Evolutionary conservation across 441 rosid genomes (phyloP), one percentile per base, ranked within the genome.

Genomic region (Populus hybrid): DNA sequence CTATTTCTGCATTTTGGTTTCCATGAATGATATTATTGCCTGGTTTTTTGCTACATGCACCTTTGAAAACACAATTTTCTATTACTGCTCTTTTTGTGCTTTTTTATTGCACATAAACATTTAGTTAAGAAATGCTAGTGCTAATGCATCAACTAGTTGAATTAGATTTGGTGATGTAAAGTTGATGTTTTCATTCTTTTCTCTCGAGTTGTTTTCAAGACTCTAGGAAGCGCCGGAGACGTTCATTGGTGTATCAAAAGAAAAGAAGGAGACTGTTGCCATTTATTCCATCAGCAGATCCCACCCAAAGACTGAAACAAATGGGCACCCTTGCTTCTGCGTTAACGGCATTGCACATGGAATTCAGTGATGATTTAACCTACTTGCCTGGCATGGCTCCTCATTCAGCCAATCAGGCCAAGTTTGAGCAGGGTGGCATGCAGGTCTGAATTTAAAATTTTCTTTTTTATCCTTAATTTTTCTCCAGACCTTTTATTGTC

Each of bases 271-370:
- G 87, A 63, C 82, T 91, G 28, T 84, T 90, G 84, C 89, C 94
- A 76, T 87, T 88, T 83, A 80, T 89, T 78, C 93, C 96, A 78
- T 85, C 89, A 59, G 90, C 89, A 76, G 92, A 90, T 85, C 86
- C 81, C 82, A 82, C 79, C 21, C 85, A 73, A 74, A 83, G 93
- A 65, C 82, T 91, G 84, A 70, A 80, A 74, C 92, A 93, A 81
- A 86, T 93, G 97, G 88, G 91, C 21, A 82, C 91, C 65, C 95
- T 93, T 79, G 97, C 96, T 65, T 75, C 86, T 83, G 95, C 97
- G 61, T 90, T 93, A 83, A 93, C 87, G 0, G 87, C 90, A 79
- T 78, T 90, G 83, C 80, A 88, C 35, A 89, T 93, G 84, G 88
- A 91, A 78, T 93, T 90, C 74, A 82, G 90, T 66, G 93, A 91